A percentile compares a stretch with the other conserved stretches of the same genome.
Evolutionary conservation across 345 rosid genomes (phyloP).

Genomic region (Linum usitatissimum): DNA sequence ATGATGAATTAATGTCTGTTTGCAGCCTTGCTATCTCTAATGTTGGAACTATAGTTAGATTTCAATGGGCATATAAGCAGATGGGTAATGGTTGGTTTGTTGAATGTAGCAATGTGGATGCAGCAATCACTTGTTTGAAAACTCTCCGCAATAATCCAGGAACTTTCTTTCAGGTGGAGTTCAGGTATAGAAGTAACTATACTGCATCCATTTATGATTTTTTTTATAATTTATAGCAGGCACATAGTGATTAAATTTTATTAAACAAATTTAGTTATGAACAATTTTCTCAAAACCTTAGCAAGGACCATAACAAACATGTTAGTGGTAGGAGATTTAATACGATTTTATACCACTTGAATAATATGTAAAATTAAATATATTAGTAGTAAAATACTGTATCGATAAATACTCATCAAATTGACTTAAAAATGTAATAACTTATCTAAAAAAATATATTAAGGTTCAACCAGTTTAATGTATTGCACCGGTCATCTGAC

Average conservation of each 20-base stretch:
- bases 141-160: slow-evolving; percentile 36
- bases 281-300: too few relatives aligned
- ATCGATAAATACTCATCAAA: too few relatives aligned
- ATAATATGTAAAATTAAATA: too few relatives aligned
- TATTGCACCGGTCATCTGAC: too few relatives aligned
- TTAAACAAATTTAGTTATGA: too few relatives aligned
- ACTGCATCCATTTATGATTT: background rate
- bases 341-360: too few relatives aligned
- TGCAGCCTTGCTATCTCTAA: slow-evolving; percentile 31
- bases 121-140: slow-evolving; percentile 27
- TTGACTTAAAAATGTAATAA: too few relatives aligned
- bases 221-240: slow-evolving; percentile 2
- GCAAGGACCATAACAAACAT: too few relatives aligned
- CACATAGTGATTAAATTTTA: slow-evolving; percentile 1
- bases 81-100: slow-evolving; percentile 39
- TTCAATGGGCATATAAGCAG: slow-evolving; percentile 23
- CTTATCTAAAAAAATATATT: too few relatives aligned
- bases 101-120: slow-evolving; percentile 33
- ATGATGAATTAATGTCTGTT: slow-evolving; percentile 38
- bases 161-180: slow-evolving; percentile 37
- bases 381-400: too few relatives aligned
- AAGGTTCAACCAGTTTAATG: too few relatives aligned
- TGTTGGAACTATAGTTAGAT: slow-evolving; percentile 25
- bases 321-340: too few relatives aligned
- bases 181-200: slow-evolving; percentile 27